Evolutionary conservation across 495 filamentous ascomycete genomes (phyloP).

Genomic region (Parathielavia hyrcaniae): DNA sequence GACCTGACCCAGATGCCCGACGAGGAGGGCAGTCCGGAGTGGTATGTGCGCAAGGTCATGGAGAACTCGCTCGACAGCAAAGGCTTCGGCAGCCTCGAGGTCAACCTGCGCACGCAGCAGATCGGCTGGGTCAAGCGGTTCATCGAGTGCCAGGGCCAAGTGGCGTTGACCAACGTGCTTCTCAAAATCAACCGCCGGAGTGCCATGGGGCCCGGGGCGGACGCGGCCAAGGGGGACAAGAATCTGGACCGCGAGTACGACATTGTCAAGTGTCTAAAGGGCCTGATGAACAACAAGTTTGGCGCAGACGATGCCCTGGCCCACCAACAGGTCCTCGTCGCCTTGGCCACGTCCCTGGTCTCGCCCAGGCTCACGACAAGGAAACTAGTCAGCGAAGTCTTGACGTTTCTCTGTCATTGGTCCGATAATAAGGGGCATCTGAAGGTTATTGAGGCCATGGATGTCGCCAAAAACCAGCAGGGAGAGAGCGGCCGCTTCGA

Average conservation of each 20-base stretch:
- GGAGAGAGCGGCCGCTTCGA: constrained; percentile 95
- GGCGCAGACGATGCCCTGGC: constrained; percentile 93
- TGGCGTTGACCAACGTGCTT: constrained; percentile 90
- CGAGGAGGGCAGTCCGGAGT: constrained; percentile 94
- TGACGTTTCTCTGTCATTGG: constrained; percentile 98
- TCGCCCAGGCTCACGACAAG: constrained; percentile 86
- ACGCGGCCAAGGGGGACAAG: constrained; percentile 66
- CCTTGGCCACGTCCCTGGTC: constrained; percentile 78
- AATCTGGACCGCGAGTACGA: constrained; percentile 94
- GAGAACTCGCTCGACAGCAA: constrained; percentile 89
- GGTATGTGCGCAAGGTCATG: constrained; percentile 97
- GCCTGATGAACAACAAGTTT: constrained; percentile 98
- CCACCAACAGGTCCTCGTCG: constrained; percentile 83
- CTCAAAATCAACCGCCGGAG: constrained; percentile 86
- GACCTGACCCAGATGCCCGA: constrained; percentile 67
- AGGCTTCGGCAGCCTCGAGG: constrained; percentile 82
- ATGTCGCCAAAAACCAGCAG: constrained; percentile 81
- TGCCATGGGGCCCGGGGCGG: constrained; percentile 63
- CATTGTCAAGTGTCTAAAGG: constrained; percentile 95
- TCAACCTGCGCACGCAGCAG: constrained; percentile 90
- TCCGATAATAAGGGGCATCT: constrained; percentile 83
- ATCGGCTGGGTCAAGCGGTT: constrained; percentile 97
- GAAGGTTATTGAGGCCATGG: constrained; percentile 89
- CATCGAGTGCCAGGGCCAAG: constrained; percentile 94
- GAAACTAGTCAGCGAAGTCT: constrained; percentile 91